Conservation (phyloP, 352 stramenopile genomes). For the Pythium aristosporum region DNA sequence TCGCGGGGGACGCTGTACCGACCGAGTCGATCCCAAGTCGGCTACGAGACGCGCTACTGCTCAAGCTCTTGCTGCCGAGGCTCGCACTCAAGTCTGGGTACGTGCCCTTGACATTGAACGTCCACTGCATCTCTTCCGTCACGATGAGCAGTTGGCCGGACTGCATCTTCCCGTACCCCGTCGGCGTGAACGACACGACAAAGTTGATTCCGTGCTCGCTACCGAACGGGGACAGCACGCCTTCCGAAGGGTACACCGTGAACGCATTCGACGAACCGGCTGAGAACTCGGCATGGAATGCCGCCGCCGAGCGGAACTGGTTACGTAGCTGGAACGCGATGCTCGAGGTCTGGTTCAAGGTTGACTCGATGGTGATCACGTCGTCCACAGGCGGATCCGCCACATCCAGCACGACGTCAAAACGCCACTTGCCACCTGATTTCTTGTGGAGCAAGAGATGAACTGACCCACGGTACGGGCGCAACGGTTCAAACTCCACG, state of each 20-base stretch:
- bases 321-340: slow-evolving; percentile 89
- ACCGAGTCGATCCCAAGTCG: slow-evolving; percentile 38
- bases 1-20: slow-evolving; percentile 10
- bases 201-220: slow-evolving; percentile 74
- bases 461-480: slow-evolving; percentile 74
- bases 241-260: slow-evolving; percentile 80
- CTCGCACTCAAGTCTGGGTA: slow-evolving; percentile 64
- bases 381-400: slow-evolving; percentile 85
- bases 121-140: slow-evolving; percentile 93
- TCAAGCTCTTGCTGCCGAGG: slow-evolving; percentile 44
- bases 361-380: slow-evolving; percentile 84
- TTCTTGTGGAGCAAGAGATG: slow-evolving; percentile 79
- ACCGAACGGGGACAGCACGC: slow-evolving; percentile 72
- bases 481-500: slow-evolving; percentile 85
- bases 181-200: slow-evolving; percentile 89
- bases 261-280: slow-evolving; percentile 86
- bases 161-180: slow-evolving; percentile 91
- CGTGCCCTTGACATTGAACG: slow-evolving; percentile 88
- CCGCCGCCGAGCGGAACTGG: slow-evolving; percentile 68
- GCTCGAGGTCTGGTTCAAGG: slow-evolving; percentile 79
- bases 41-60: slow-evolving; percentile 44
- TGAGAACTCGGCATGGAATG: slow-evolving; percentile 89
- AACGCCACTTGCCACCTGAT: slow-evolving; percentile 84
- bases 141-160: slow-evolving; percentile 83
- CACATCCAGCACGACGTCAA: slow-evolving; percentile 82